These are phyloP conservation scores for Physcia stellaris DNA, from an alignment of 495 filamentous ascomycete genomes.

Conservation along the genomic window DNA sequence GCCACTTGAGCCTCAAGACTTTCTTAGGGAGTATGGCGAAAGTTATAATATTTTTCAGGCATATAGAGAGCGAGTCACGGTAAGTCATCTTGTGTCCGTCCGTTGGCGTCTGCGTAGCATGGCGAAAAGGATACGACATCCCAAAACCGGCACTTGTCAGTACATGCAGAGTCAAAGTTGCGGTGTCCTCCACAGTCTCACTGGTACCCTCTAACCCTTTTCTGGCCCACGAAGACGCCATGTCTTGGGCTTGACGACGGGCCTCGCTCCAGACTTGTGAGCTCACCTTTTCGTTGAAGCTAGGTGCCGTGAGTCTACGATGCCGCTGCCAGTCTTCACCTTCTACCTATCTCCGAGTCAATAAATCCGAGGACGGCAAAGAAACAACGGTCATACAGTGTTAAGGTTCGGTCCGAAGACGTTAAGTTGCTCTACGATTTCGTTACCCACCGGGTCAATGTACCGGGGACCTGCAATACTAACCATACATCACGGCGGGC, in stretches of 20 bases:
- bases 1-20: constrained; percentile 19
- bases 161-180: constrained; percentile 27
- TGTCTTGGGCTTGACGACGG: constrained; percentile 18
- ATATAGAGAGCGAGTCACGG: constrained; percentile 21
- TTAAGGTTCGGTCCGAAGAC: constrained; percentile 26
- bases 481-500: constrained; percentile 22
- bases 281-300: constrained; percentile 27
- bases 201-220: constrained; percentile 14
- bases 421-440: constrained; percentile 16
- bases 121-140: constrained; percentile 19
- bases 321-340: constrained; percentile 26
- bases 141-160: constrained; percentile 26
- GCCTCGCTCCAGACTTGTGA: constrained; percentile 25
- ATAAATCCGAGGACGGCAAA: neutral
- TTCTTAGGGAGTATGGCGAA: constrained; percentile 20
- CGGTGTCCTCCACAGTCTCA: constrained; percentile 11
- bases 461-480: neutral
- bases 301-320: constrained; percentile 25
- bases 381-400: constrained; percentile 10
- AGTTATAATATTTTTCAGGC: constrained; percentile 17
- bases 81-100: constrained; percentile 20
- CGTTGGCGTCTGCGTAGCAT: constrained; percentile 6
- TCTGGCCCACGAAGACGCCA: constrained; percentile 14
- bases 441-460: neutral
- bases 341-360: constrained; percentile 10